Evolutionary conservation across 1,139 yeast genomes (phyloP).

Genomic region (Hyphopichia fennica): DNA sequence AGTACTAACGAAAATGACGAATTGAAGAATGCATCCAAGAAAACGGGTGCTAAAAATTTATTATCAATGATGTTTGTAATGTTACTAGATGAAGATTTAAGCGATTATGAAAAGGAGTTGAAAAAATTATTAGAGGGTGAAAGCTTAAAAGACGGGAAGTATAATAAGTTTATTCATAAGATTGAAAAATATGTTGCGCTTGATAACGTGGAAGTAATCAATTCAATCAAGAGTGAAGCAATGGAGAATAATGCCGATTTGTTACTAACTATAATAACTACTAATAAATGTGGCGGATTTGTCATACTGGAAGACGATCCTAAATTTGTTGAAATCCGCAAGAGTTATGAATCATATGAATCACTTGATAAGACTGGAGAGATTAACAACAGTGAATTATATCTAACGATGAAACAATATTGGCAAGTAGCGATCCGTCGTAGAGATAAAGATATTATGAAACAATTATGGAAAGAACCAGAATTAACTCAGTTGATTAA

Average conservation of each 20-base stretch:
- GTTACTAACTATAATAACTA: constrained; percentile 22
- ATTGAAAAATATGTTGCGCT: constrained; percentile 24
- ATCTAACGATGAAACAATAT: constrained; percentile 56
- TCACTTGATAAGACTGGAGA: constrained; percentile 13
- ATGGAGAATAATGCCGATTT: constrained; percentile 19
- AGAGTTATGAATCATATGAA: constrained; percentile 16
- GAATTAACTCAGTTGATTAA: constrained; percentile 70
- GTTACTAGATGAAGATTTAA: constrained; percentile 76
- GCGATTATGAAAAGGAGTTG: constrained; percentile 59
- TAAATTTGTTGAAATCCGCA: background rate
- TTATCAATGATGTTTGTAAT: constrained; percentile 71
- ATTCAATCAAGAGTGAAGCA: constrained; percentile 25
- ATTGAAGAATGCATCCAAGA: constrained; percentile 14
- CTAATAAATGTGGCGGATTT: background rate
- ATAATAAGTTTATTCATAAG: constrained; percentile 21
- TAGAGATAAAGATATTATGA: constrained; percentile 72
- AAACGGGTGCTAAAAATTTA: constrained; percentile 61
- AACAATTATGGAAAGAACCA: constrained; percentile 82
- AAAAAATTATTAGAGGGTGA: constrained; percentile 40
- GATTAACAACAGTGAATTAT: constrained; percentile 25
- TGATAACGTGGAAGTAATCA: constrained; percentile 14
- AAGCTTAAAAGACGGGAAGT: constrained; percentile 14
- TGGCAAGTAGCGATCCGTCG: constrained; percentile 66
- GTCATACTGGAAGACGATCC: background rate
- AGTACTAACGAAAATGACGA: constrained; percentile 9